A percentile compares a stretch with the other conserved stretches of the same genome.
phyloP scores from a whole-genome alignment of 73 alveolate genomes.

The Tetrahymena malaccensis region DNA sequence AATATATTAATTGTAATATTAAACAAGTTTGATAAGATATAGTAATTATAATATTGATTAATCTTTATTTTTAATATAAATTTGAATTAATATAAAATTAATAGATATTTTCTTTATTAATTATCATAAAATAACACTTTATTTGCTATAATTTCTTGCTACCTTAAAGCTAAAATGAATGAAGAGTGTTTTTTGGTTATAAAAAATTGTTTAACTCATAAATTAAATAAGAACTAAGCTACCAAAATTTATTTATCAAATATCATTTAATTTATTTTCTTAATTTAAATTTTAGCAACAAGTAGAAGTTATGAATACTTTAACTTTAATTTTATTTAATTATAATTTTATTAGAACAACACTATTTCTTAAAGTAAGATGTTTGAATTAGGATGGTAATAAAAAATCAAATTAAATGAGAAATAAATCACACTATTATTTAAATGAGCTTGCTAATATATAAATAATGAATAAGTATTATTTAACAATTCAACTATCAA shows the following conservation, averaged over 20 bases:
- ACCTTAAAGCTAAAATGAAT: background rate
- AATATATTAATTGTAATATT: too few relatives aligned
- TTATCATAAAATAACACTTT: background rate
- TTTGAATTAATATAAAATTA: background rate
- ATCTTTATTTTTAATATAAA: background rate
- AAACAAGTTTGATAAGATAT: background rate
- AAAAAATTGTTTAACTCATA: background rate
- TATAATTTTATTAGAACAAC: too few relatives aligned
- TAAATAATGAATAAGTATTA: too few relatives aligned
- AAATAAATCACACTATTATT: too few relatives aligned
- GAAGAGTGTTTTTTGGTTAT: background rate
- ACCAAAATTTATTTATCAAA: background rate
- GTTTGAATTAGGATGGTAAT: too few relatives aligned
- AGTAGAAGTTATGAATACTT: background rate
- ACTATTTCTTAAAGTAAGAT: too few relatives aligned
- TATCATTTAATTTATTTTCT: background rate
- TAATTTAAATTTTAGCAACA: background rate
- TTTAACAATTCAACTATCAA: too few relatives aligned
- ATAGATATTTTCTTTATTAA: background rate
- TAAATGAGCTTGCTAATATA: too few relatives aligned
- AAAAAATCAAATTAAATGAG: too few relatives aligned
- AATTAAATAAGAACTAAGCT: too few relatives aligned
- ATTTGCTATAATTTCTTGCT: background rate
- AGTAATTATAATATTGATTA: background rate
- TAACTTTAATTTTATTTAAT: too few relatives aligned